Conservation (phyloP, 2,329 filamentous ascomycete species). For the Hysterium pulicare region DNA sequence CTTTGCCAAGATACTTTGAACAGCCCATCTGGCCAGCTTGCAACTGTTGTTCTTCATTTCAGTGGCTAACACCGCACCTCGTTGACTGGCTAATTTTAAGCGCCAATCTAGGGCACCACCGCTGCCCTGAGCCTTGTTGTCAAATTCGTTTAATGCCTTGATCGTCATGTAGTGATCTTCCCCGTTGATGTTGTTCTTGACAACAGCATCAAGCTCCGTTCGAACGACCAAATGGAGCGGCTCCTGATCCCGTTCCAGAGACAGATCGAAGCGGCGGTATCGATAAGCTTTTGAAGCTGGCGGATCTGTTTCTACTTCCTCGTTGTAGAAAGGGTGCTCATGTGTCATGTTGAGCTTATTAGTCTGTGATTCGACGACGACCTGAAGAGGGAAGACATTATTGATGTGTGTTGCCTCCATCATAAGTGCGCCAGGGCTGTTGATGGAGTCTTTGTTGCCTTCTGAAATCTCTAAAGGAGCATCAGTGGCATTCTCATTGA, state of each 20-base stretch:
- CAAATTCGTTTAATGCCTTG: constrained; percentile 98
- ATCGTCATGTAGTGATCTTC: constrained; percentile 89
- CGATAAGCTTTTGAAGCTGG: constrained; percentile 97
- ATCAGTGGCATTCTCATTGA: constrained; percentile 98
- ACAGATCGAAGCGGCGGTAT: constrained; percentile 95
- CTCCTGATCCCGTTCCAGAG: constrained; percentile 84
- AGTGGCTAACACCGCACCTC: constrained; percentile 94
- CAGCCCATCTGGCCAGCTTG: constrained; percentile 97
- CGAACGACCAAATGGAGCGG: constrained; percentile 90
- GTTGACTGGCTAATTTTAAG: constrained; percentile 87
- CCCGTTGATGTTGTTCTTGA: constrained; percentile 90
- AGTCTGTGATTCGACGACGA: constrained; percentile 76
- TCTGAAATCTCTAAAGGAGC: constrained; percentile 88
- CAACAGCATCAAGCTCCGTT: constrained; percentile 90
- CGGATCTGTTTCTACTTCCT: constrained; percentile 86
- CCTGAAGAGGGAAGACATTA: constrained; percentile 98
- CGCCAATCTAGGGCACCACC: constrained; percentile 97
- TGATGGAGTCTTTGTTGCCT: constrained; percentile 89
- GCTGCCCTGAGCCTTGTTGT: constrained; percentile 93
- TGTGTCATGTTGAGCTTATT: constrained; percentile 80
- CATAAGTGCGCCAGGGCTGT: constrained; percentile 87
- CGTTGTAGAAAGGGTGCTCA: constrained; percentile 97
- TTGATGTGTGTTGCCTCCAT: constrained; percentile 99
- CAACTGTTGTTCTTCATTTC: constrained; percentile 99
- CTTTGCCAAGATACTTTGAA: constrained; percentile 92